Evolutionary conservation across 2,329 filamentous ascomycete species (phyloP).

Genomic region (Incumbomyces delicatus): DNA sequence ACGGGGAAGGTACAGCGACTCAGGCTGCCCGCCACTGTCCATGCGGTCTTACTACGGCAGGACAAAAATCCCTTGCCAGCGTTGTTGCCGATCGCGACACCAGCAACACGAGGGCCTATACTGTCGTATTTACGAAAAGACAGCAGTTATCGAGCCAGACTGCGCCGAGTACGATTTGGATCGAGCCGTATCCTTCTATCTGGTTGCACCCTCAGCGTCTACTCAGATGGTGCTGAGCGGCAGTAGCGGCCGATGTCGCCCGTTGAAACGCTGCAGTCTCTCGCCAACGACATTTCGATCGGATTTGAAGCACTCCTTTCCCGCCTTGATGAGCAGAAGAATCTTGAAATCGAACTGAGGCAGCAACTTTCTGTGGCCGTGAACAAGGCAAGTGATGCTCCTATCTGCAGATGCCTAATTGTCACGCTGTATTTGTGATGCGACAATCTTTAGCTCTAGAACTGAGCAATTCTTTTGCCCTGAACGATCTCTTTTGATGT

Average conservation of each 20-base stretch:
- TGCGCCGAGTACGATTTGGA: no score
- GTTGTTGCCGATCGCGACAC: no score
- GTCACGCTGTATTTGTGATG: constrained; percentile 6
- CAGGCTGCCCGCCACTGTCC: no score
- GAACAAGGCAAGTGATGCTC: background rate
- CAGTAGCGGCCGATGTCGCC: constrained; percentile 1
- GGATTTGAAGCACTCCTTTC: constrained; percentile 4
- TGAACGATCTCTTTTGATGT: constrained; percentile 2
- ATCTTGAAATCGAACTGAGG: background rate
- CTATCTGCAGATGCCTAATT: background rate
- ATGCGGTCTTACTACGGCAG: no score
- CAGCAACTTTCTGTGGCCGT: background rate
- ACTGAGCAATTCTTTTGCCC: constrained; percentile 1
- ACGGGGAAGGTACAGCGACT: no score
- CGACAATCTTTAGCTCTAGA: constrained; percentile 9
- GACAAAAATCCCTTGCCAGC: no score
- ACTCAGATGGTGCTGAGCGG: no score
- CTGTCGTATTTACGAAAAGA: no score
- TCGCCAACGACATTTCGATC: constrained; percentile 1
- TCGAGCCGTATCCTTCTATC: no score
- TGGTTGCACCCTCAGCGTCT: no score
- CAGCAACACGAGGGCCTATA: no score
- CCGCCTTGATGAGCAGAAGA: background rate
- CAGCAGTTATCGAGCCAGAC: no score
- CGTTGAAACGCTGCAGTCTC: background rate